Conservation (phyloP, 2,329 filamentous ascomycete genomes). For the Aureobasidium pullulans region DNA sequence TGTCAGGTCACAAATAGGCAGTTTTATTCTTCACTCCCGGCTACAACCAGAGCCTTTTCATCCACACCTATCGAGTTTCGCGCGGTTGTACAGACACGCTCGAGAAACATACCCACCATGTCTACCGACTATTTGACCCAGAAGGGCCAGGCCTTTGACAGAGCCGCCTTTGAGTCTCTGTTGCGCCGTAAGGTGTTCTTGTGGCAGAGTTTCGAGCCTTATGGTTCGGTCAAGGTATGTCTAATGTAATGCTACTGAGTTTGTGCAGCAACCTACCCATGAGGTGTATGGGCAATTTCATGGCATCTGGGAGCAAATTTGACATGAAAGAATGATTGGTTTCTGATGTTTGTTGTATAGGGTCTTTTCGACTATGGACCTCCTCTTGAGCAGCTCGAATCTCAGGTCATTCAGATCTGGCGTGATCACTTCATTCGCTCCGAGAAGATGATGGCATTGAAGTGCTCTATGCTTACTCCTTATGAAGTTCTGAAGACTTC, state of each 20-base stretch:
- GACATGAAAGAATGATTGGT: neutral
- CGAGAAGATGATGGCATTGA: conserved; percentile 92
- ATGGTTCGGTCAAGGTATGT: conserved; percentile 37
- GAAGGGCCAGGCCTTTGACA: conserved; percentile 85
- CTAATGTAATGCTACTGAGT: neutral
- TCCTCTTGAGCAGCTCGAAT: conserved; percentile 76
- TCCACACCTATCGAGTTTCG: conserved; percentile 14
- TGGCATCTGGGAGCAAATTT: too few species aligned
- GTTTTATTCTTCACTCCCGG: neutral
- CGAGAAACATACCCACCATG: conserved; percentile 40
- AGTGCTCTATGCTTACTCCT: conserved; percentile 89
- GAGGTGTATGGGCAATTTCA: too few species aligned
- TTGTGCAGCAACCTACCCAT: neutral
- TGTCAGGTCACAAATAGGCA: conserved; percentile 4
- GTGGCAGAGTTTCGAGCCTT: conserved; percentile 92
- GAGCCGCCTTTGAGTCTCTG: conserved; percentile 71
- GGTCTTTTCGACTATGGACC: conserved; percentile 86
- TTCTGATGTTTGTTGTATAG: neutral
- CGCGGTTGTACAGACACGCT: conserved; percentile 22
- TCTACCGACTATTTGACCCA: conserved; percentile 63
- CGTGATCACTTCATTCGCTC: conserved; percentile 88
- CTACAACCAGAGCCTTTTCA: neutral
- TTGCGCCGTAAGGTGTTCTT: conserved; percentile 88
- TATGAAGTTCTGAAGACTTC: conserved; percentile 85
- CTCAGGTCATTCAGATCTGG: conserved; percentile 84